A percentile compares a stretch with the other conserved stretches of the same genome.
These are phyloP conservation scores for Pilatotrama ljubarskyi DNA, from an alignment of 768 basidiomycete species.

Conservation along the genomic window DNA sequence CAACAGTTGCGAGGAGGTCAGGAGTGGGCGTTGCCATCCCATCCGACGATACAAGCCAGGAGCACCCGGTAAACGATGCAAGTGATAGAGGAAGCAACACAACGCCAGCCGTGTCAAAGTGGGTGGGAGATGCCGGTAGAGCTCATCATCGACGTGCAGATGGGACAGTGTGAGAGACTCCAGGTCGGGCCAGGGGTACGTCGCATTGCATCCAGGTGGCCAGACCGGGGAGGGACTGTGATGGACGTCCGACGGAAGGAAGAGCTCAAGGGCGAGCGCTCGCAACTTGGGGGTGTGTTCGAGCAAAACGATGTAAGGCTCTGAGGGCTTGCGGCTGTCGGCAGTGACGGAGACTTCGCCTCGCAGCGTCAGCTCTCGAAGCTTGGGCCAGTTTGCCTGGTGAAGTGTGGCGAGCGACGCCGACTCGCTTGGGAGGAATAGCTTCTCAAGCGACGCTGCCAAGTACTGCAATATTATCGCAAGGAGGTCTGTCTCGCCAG, in stretches of 20 bases:
- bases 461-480: no score
- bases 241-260: no score
- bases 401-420: neutral
- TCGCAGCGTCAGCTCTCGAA: neutral
- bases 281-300: no score
- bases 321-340: neutral
- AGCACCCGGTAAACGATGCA: no score
- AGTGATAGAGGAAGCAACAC: no score
- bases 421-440: neutral
- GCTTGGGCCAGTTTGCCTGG: neutral
- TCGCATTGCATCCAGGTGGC: neutral
- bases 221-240: neutral
- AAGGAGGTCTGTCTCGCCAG: no score
- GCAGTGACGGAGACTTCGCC: neutral
- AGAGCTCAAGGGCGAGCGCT: no score
- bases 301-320: neutral
- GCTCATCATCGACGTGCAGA: neutral
- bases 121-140: neutral
- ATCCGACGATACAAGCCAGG: no score
- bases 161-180: neutral
- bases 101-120: neutral
- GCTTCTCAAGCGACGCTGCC: neutral
- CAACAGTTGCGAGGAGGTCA: no score
- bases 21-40: no score
- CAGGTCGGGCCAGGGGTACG: neutral